Conservation (phyloP, 768 basidiomycete species). For the Calocera viscosa region DNA sequence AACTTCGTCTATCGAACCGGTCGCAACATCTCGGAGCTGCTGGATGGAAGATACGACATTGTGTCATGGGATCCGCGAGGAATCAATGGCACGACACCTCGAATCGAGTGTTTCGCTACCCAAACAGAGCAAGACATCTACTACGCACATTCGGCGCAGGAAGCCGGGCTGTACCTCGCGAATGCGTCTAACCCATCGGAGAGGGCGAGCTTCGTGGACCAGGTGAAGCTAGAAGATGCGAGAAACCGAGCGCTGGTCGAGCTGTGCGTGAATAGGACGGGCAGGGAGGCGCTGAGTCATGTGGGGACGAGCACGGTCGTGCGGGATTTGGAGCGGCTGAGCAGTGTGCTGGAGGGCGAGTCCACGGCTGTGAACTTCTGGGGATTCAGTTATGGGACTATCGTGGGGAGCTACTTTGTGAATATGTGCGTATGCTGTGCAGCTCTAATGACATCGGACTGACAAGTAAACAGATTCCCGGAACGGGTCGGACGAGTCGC, state of each 20-base stretch:
- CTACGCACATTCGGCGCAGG: conserved; percentile 23
- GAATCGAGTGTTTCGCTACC: conserved; percentile 21
- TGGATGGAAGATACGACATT: conserved; percentile 21
- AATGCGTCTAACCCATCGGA: conserved; percentile 20
- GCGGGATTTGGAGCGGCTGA: conserved; percentile 26
- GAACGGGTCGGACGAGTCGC: conserved; percentile 24
- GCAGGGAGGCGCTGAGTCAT: conserved; percentile 22
- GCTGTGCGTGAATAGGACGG: conserved; percentile 24
- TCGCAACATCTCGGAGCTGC: conserved; percentile 15
- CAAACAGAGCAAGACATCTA: conserved; percentile 21
- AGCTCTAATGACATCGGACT: neutral
- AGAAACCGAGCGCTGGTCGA: conserved; percentile 21
- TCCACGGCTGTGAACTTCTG: conserved; percentile 25
- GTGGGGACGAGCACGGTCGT: conserved; percentile 28
- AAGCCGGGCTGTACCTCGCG: conserved; percentile 20
- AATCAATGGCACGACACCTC: conserved; percentile 24
- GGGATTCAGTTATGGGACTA: conserved; percentile 27
- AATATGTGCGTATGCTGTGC: conserved; percentile 22
- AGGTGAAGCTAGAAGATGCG: conserved; percentile 20
- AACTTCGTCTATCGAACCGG: conserved; percentile 22
- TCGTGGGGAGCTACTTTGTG: conserved; percentile 26
- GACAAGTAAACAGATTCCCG: conserved; percentile 21
- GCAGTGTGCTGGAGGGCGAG: conserved; percentile 22
- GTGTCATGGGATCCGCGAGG: conserved; percentile 27
- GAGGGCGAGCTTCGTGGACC: conserved; percentile 18